A percentile compares a stretch with the other conserved stretches of the same genome.
phyloP scores from a whole-genome alignment of 2,329 filamentous ascomycete genomes.

The Ophiostoma sp. region DNA sequence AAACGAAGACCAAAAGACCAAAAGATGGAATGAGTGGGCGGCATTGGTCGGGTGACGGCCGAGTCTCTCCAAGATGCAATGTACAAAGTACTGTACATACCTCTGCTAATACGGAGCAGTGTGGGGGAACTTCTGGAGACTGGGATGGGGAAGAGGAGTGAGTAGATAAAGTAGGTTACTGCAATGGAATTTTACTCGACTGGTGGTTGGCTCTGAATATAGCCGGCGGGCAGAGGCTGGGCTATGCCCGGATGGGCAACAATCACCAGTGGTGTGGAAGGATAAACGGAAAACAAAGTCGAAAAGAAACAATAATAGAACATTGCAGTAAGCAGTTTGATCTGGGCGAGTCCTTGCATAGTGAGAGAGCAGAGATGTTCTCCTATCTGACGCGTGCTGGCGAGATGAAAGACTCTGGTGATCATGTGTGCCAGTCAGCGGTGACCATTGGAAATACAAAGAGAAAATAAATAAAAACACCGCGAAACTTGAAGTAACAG shows the following conservation, averaged over 20 bases:
- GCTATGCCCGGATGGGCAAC: constrained; percentile 1
- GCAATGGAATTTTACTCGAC: too few relatives aligned
- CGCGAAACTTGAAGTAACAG: not conserved
- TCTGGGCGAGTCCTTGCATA: too few relatives aligned
- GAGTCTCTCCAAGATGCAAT: not conserved
- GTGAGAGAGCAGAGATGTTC: too few relatives aligned
- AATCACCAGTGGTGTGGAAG: not conserved
- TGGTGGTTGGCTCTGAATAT: constrained; percentile 2
- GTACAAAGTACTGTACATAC: not conserved
- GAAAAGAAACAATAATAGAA: not conserved
- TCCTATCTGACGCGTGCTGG: too few relatives aligned
- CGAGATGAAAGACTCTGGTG: not conserved
- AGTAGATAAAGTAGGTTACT: not conserved
- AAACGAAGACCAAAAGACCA: not conserved
- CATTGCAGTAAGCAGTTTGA: not conserved
- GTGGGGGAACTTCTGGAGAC: constrained; percentile 1
- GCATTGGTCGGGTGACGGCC: not conserved
- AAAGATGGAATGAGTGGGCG: not conserved
- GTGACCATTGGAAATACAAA: not conserved
- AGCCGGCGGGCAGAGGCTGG: constrained; percentile 5
- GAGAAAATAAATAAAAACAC: not conserved
- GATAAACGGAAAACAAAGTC: not conserved
- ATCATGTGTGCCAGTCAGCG: not conserved
- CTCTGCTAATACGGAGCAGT: constrained; percentile 5
- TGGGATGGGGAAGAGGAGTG: constrained; percentile 2